A percentile compares a stretch with the other conserved stretches of the same genome.
These are phyloP conservation scores for Trypanosoma avium DNA, from an alignment of 208 protist genomes.

Conservation along the genomic window DNA sequence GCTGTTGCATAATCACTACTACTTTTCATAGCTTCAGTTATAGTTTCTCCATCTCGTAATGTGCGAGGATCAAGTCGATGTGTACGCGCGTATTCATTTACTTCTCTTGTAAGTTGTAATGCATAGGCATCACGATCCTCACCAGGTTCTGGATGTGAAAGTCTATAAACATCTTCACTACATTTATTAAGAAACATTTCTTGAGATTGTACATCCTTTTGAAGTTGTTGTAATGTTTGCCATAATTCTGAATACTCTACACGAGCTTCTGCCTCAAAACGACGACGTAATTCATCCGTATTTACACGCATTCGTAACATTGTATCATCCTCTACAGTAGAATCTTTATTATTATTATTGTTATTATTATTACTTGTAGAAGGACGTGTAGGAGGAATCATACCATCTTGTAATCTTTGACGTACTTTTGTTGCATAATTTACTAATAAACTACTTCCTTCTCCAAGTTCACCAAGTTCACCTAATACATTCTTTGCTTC, in stretches of 20 bases:
- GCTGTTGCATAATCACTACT: conserved; percentile 27
- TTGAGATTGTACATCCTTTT: conserved; percentile 44
- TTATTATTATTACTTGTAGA: not conserved
- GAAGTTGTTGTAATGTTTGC: conserved; percentile 39
- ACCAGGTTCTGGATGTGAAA: conserved; percentile 42
- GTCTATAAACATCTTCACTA: conserved; percentile 44
- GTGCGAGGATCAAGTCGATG: conserved; percentile 36
- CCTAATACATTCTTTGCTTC: conserved; percentile 60
- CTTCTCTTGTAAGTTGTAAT: conserved; percentile 61
- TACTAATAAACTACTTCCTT: conserved; percentile 11
- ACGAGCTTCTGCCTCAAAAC: conserved; percentile 61
- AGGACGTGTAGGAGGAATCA: not conserved
- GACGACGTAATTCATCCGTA: conserved; percentile 34
- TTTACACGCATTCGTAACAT: conserved; percentile 48
- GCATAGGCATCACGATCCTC: conserved; percentile 59
- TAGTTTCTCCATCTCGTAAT: conserved; percentile 5
- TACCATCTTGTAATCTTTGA: not conserved
- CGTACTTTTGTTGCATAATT: conserved; percentile 20
- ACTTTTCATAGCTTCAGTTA: too few species aligned
- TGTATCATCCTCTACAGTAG: conserved; percentile 16
- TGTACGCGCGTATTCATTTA: conserved; percentile 57
- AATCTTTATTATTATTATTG: not conserved
- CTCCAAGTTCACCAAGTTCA: conserved; percentile 25
- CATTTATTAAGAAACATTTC: conserved; percentile 43
- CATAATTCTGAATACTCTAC: conserved; percentile 61